These are phyloP conservation scores for Neurospora intermedia DNA, from an alignment of 495 filamentous ascomycete species.

Conservation along the genomic window DNA sequence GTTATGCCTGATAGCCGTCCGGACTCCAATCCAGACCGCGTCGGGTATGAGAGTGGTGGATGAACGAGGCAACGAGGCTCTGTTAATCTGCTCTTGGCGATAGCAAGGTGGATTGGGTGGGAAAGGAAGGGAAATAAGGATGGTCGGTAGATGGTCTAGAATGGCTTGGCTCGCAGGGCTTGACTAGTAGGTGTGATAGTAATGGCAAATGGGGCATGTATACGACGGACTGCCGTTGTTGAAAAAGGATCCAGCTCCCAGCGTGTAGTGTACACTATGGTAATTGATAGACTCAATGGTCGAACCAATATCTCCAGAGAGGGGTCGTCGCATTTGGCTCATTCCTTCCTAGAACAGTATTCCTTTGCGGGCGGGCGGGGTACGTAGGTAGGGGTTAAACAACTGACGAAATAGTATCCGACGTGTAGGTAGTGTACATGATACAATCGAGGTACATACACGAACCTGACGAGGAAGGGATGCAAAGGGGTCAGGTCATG, in stretches of 20 bases:
- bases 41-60: background rate
- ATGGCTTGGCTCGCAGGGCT: background rate
- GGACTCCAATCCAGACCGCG: background rate
- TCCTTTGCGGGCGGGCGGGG: background rate
- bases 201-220: background rate
- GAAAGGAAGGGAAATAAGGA: background rate
- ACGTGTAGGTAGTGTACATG: too few relatives aligned
- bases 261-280: too few relatives aligned
- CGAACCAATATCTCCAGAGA: background rate
- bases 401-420: too few relatives aligned
- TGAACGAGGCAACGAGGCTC: background rate
- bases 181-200: background rate
- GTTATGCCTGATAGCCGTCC: background rate
- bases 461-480: background rate
- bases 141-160: background rate
- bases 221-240: background rate
- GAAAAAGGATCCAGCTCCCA: background rate
- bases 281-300: background rate
- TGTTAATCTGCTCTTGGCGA: background rate
- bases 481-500: background rate
- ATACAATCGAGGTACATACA: too few relatives aligned
- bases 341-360: background rate
- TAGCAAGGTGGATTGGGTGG: background rate
- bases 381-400: background rate
- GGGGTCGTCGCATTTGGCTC: background rate